These are phyloP conservation scores for Boletus rubroflammeus DNA, from an alignment of 768 basidiomycete species.

Conservation along the genomic window DNA sequence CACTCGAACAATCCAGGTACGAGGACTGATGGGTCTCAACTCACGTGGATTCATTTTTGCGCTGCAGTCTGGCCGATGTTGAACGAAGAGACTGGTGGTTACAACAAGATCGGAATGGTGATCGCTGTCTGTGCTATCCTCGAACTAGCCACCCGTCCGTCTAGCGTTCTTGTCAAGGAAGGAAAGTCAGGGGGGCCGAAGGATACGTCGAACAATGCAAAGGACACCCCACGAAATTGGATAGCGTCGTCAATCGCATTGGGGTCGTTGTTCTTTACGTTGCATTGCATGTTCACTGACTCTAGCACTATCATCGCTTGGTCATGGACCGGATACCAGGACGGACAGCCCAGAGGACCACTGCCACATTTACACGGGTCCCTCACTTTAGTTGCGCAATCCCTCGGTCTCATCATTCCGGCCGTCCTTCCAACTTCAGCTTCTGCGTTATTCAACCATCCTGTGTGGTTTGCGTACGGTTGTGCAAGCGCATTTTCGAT, in stretches of 20 bases:
- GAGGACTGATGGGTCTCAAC: neutral
- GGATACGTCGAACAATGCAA: neutral
- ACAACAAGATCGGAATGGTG: constrained; percentile 62
- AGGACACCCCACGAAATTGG: constrained; percentile 30
- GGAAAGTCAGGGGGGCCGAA: neutral
- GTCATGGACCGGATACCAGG: constrained; percentile 86
- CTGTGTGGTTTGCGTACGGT: constrained; percentile 54
- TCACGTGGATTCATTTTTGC: constrained; percentile 3
- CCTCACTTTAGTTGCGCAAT: constrained; percentile 62
- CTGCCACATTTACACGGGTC: constrained; percentile 68
- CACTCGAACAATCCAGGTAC: constrained; percentile 77
- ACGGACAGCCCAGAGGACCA: constrained; percentile 60
- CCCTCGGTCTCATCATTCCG: constrained; percentile 49
- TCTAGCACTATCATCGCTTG: constrained; percentile 77
- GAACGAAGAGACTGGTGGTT: constrained; percentile 59
- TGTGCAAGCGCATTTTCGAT: constrained; percentile 49
- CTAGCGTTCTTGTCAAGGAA: constrained; percentile 8
- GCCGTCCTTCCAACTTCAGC: constrained; percentile 25
- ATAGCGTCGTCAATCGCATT: constrained; percentile 49
- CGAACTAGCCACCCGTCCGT: constrained; percentile 49
- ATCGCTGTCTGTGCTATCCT: constrained; percentile 56
- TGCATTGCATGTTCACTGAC: constrained; percentile 73
- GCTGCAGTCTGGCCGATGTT: constrained; percentile 74
- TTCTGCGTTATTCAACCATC: constrained; percentile 38
- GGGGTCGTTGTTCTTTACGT: constrained; percentile 64